Evolutionary conservation across 495 filamentous ascomycete species (phyloP).

Genomic region (Penicillium diatomitis): DNA sequence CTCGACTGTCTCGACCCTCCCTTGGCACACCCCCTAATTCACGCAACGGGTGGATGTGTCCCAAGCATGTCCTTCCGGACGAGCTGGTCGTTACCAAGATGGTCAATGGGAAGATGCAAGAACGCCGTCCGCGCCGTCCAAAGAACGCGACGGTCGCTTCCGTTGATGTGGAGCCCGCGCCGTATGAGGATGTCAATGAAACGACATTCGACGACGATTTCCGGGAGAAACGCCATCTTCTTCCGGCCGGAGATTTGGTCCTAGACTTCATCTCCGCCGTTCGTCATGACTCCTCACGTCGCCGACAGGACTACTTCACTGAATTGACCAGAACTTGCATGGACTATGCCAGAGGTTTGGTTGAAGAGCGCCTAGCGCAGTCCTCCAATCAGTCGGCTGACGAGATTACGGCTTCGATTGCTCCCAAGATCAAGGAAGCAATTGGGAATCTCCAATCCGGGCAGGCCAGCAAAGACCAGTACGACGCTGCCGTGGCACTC

Average conservation of each 20-base stretch:
- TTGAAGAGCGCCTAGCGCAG: constrained; percentile 1
- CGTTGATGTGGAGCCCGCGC: constrained; percentile 7
- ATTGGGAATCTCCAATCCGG: constrained; percentile 1
- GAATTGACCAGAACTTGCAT: constrained; percentile 5
- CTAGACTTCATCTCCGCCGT: constrained; percentile 15
- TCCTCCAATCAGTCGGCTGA: neutral
- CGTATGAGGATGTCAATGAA: constrained; percentile 7
- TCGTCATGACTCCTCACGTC: constrained; percentile 1
- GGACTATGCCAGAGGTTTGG: constrained; percentile 2
- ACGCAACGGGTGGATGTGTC: constrained; percentile 75
- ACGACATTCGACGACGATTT: constrained; percentile 15
- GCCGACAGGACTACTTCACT: neutral
- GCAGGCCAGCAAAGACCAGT: neutral
- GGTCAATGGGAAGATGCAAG: constrained; percentile 38
- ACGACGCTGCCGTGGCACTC: constrained; percentile 11
- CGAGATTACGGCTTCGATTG: neutral
- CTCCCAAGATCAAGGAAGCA: neutral
- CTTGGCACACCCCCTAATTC: constrained; percentile 62
- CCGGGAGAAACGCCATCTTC: constrained; percentile 7
- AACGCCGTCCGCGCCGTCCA: constrained; percentile 47
- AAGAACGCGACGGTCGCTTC: constrained; percentile 14
- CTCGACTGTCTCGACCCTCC: constrained; percentile 87
- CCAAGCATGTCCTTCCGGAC: constrained; percentile 67
- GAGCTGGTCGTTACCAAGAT: constrained; percentile 30
- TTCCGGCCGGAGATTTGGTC: constrained; percentile 11